Conservation (phyloP, 768 basidiomycete species). For the Tremella yokohamensis region DNA sequence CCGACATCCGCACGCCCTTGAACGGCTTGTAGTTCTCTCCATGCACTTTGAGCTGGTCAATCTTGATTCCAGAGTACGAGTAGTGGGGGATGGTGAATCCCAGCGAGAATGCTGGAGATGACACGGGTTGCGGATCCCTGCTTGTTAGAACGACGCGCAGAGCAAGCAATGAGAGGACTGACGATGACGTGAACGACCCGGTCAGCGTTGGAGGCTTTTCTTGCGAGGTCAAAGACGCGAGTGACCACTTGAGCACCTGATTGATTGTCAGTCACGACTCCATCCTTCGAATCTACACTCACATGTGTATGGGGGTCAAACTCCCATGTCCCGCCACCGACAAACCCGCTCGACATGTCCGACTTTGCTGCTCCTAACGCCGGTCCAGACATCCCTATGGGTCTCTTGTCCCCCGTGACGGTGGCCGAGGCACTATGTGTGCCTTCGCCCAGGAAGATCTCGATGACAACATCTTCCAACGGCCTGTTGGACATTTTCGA, state of each 20-base stretch:
- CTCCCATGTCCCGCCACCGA: slow-evolving; percentile 66
- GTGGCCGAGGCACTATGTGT: slow-evolving; percentile 71
- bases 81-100: slow-evolving; percentile 67
- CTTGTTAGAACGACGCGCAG: neutral
- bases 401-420: slow-evolving; percentile 52
- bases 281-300: neutral
- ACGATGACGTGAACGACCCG: slow-evolving; percentile 73
- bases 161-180: slow-evolving; percentile 34
- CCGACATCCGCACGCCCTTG: slow-evolving; percentile 76
- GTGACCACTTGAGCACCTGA: slow-evolving; percentile 77
- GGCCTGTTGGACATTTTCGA: slow-evolving; percentile 53
- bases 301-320: slow-evolving; percentile 64
- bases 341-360: slow-evolving; percentile 31
- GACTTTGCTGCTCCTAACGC: slow-evolving; percentile 10
- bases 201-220: slow-evolving; percentile 67
- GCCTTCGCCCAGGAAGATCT: slow-evolving; percentile 70
- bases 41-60: slow-evolving; percentile 73
- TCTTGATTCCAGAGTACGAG: slow-evolving; percentile 74
- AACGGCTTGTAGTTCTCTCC: slow-evolving; percentile 87
- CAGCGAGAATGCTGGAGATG: slow-evolving; percentile 70
- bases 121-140: slow-evolving; percentile 55
- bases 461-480: slow-evolving; percentile 68
- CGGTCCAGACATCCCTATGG: slow-evolving; percentile 4
- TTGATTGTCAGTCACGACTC: slow-evolving; percentile 43
- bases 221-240: slow-evolving; percentile 61